A percentile compares a stretch with the other conserved stretches of the same genome.
phyloP scores from a whole-genome alignment of 257 asterid species.

The Mentha longifolia region DNA sequence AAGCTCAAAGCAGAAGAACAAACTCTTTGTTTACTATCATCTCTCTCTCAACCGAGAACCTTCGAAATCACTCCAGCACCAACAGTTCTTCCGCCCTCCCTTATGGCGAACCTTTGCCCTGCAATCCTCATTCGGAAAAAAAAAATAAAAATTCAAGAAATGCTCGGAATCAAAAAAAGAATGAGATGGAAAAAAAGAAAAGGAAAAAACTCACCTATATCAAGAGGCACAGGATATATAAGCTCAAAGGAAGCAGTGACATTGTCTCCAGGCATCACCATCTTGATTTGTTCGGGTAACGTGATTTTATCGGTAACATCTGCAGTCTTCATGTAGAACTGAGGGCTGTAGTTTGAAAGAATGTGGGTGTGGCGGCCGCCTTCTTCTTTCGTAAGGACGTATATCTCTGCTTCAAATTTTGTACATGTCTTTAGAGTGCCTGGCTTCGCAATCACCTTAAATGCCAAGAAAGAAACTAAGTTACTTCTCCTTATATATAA shows the following conservation, averaged over 20 bases:
- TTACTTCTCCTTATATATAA: too few species aligned
- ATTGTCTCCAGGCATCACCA: slow-evolving; percentile 99
- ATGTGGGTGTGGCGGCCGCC: slow-evolving; percentile 98
- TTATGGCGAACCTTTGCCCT: slow-evolving; percentile 96
- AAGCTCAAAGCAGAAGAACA: not conserved
- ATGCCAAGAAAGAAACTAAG: not conserved
- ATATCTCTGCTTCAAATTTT: slow-evolving; percentile 92
- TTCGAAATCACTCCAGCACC: slow-evolving; percentile 96
- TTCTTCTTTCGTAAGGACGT: slow-evolving; percentile 97
- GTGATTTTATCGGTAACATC: slow-evolving; percentile 93
- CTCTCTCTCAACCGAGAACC: slow-evolving; percentile 55
- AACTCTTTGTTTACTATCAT: too few species aligned
- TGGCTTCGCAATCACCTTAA: slow-evolving; percentile 93
- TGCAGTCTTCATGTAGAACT: slow-evolving; percentile 95
- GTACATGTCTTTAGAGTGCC: slow-evolving; percentile 80
- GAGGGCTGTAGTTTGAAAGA: slow-evolving; percentile 86
- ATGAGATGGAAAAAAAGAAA: not conserved
- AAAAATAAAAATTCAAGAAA: not conserved
- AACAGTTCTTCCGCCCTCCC: slow-evolving; percentile 97
- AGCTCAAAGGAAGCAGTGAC: slow-evolving; percentile 94
- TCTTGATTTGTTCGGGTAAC: slow-evolving; percentile 91
- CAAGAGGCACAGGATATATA: slow-evolving; percentile 90
- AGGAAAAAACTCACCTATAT: slow-evolving; percentile 62
- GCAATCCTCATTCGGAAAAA: not conserved
- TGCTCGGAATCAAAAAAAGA: not conserved